Percentiles rank a stretch among this genome's conserved stretches.
Evolutionary conservation across 441 rosid genomes (phyloP).

Genomic region (Hura crepitans): DNA sequence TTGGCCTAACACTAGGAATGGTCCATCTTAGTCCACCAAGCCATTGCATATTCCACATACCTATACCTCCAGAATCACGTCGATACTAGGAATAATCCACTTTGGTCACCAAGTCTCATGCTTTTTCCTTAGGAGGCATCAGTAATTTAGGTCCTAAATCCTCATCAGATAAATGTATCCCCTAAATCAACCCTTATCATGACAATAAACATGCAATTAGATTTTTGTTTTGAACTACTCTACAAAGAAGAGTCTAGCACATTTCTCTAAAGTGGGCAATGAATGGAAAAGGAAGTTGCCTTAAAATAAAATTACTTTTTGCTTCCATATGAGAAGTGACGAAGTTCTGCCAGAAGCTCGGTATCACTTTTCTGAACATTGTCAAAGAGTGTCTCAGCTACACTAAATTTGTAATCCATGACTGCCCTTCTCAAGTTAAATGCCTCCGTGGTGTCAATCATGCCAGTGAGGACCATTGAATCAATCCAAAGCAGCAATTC

Average conservation of each 20-base stretch:
- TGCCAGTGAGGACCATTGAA: constrained; percentile 61
- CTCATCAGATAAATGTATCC: not conserved
- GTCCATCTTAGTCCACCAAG: not conserved
- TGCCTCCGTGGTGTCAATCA: constrained; percentile 53
- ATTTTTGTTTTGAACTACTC: not conserved
- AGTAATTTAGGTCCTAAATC: not conserved
- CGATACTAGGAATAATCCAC: not conserved
- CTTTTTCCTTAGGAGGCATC: not conserved
- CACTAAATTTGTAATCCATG: constrained; percentile 40
- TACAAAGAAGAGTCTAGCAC: not conserved
- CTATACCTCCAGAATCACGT: not conserved
- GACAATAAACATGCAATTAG: not conserved
- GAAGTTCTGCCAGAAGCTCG: constrained; percentile 55
- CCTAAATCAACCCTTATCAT: not conserved
- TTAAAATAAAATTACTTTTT: constrained; percentile 39
- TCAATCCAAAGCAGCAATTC: constrained; percentile 72
- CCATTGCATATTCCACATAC: constrained; percentile 4
- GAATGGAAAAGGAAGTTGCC: not conserved
- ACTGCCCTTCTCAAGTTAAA: constrained; percentile 51
- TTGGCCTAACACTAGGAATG: not conserved
- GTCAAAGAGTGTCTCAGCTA: constrained; percentile 45
- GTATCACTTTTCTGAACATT: constrained; percentile 46
- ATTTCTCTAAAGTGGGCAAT: not conserved
- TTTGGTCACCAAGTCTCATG: not conserved
- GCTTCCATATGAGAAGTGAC: constrained; percentile 40